phyloP scores from a whole-genome alignment of 2,329 filamentous ascomycete genomes.

The Fonsecaea nubica region DNA sequence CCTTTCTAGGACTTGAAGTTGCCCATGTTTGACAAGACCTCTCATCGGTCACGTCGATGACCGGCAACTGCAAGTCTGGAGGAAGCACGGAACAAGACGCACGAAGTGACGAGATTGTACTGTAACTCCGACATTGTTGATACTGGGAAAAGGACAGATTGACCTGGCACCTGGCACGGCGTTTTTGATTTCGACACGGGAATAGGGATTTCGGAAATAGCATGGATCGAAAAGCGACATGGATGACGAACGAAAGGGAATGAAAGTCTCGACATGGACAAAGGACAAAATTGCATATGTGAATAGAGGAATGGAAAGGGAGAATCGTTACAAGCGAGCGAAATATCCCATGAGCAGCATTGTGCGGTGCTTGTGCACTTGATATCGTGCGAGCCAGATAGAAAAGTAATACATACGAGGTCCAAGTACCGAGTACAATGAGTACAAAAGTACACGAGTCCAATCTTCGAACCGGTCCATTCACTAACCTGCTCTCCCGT shows the following conservation, averaged over 20 bases:
- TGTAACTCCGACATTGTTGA: constrained; percentile 9
- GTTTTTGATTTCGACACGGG: not conserved
- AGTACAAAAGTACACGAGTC: not conserved
- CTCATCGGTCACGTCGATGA: not conserved
- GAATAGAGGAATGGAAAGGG: not conserved
- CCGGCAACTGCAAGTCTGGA: not conserved
- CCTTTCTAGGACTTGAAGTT: not conserved
- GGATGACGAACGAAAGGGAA: not conserved
- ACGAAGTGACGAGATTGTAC: constrained; percentile 16
- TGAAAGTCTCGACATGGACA: not conserved
- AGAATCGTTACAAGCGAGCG: not conserved
- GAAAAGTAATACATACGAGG: not conserved
- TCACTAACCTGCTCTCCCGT: too few relatives aligned
- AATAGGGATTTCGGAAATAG: not conserved
- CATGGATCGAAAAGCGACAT: not conserved
- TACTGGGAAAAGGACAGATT: not conserved
- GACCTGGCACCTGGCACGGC: not conserved
- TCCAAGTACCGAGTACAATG: too few relatives aligned
- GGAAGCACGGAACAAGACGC: not conserved
- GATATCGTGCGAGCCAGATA: not conserved
- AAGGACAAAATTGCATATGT: not conserved
- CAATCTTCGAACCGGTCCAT: too few relatives aligned
- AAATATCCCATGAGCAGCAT: not conserved
- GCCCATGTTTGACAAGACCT: not conserved
- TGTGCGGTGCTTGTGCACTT: not conserved